Evolutionary conservation across 1,139 yeast species (phyloP).

Genomic region (Hyphopichia pseudoburtonii): DNA sequence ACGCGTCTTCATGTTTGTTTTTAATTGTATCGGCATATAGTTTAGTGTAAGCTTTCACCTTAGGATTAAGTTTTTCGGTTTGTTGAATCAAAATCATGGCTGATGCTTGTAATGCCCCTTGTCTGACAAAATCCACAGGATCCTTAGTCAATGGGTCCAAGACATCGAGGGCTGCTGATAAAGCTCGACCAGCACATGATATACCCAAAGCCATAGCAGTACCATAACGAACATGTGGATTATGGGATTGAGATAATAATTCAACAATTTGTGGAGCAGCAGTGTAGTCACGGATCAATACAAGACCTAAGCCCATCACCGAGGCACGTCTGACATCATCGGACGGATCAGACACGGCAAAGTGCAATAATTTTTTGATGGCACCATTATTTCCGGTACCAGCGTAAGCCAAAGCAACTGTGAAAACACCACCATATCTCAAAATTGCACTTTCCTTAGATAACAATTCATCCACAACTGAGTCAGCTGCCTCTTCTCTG

Average conservation of each 20-base stretch:
- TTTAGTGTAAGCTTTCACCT: constrained; percentile 75
- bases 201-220: constrained; percentile 97
- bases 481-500: constrained; percentile 79
- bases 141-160: constrained; percentile 92
- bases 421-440: constrained; percentile 94
- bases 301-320: constrained; percentile 90
- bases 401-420: constrained; percentile 93
- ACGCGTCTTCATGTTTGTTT: constrained; percentile 92
- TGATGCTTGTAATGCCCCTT: constrained; percentile 92
- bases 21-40: constrained; percentile 72
- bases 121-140: constrained; percentile 95
- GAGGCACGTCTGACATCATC: constrained; percentile 98
- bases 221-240: constrained; percentile 98
- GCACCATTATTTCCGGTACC: constrained; percentile 94
- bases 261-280: constrained; percentile 96
- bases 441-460: constrained; percentile 78
- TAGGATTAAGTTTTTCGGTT: constrained; percentile 80
- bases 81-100: constrained; percentile 94
- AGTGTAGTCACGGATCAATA: constrained; percentile 84
- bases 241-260: constrained; percentile 88
- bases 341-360: constrained; percentile 94
- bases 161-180: constrained; percentile 86
- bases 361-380: constrained; percentile 79
- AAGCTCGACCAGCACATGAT: constrained; percentile 93
- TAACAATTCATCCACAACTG: constrained; percentile 64